Evolutionary conservation across 1,284 basidiomycete genomes (phyloP).

Genomic region (Ceratobasidium sp.): DNA sequence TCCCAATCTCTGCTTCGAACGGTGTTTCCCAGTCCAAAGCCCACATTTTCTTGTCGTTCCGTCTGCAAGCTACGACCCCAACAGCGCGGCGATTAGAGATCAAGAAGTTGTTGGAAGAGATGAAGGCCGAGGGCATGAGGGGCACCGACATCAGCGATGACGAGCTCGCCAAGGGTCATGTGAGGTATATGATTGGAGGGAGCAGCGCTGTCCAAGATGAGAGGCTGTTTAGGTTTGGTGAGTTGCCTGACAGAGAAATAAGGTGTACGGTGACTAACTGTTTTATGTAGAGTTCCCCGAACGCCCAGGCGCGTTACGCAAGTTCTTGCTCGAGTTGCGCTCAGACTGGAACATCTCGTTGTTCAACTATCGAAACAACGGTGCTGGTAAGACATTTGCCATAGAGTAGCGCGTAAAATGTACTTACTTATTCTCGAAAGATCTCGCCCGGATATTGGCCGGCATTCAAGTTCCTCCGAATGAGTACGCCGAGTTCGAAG

Average conservation of each 20-base stretch:
- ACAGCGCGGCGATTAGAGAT: constrained; percentile 76
- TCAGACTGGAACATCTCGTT: constrained; percentile 94
- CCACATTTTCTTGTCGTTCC: constrained; percentile 93
- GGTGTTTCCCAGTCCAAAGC: constrained; percentile 59
- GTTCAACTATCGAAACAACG: constrained; percentile 98
- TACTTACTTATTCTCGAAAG: constrained; percentile 60
- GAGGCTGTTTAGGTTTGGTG: constrained; percentile 93
- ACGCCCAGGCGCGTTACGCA: constrained; percentile 89
- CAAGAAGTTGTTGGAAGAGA: constrained; percentile 69
- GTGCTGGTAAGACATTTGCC: constrained; percentile 75
- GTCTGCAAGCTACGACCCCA: constrained; percentile 71
- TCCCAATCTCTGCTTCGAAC: constrained; percentile 56
- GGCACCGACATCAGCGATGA: constrained; percentile 93
- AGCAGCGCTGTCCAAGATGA: constrained; percentile 82
- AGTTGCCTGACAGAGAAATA: constrained; percentile 2
- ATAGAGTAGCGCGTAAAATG: not conserved
- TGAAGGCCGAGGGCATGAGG: constrained; percentile 80
- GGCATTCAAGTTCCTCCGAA: constrained; percentile 90
- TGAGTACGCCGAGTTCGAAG: constrained; percentile 75
- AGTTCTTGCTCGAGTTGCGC: constrained; percentile 87
- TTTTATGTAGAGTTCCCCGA: constrained; percentile 89
- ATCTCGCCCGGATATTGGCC: constrained; percentile 91
- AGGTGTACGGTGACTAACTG: not conserved
- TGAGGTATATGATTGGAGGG: constrained; percentile 95
- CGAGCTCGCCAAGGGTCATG: constrained; percentile 95